Evolutionary conservation across 768 basidiomycete species (phyloP), one percentile per base, ranked within the genome.

Genomic region (Glaciozyma antarctica): DNA sequence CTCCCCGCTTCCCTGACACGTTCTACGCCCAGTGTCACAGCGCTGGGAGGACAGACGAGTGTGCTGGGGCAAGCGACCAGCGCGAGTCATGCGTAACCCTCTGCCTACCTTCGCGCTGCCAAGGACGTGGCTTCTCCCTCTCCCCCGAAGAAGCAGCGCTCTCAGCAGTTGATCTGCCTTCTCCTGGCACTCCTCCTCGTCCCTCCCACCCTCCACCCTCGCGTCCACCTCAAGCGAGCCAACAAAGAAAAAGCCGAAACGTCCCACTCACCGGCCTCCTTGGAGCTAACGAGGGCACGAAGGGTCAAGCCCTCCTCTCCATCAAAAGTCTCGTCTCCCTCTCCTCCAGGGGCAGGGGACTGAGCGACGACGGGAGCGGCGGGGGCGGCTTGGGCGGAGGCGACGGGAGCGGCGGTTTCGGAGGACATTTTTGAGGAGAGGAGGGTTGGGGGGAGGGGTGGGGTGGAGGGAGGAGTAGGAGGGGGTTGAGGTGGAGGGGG

Each of bases 241-340:
- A 41, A 15, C 38, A 41, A 41, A 41, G 38, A 41, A 41, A 41
- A 41, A 48, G 47, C 4, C 16, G 19, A 8, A 17, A n/a, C 8
- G 13, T 17, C 17, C 15, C 15, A 60, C 67, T 48, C 30, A 65
- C 68, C 69, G 32, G 69, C 69, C 58, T 70, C 69, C 80, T 94
- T 95, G 71, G 91, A 94, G 77, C 85, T 89, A 74, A 98, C 93
- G 74, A 98, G 87, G 49, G 93, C 88, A 72, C 94, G 88, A 58
- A 98, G 85, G 73, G 90, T 92, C 72, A 98, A 82, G 26, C 83
- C 81, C 73, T 90, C 88, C 72, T 65, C 44, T 41, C 70, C 61
- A 22, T 64, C 56, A 47, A 60, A 52, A 16, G 32, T 59, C 58
- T 63, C 60, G 22, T 12, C 61, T 48, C 84, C 82, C 53, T 69